A percentile compares a stretch with the other conserved stretches of the same genome.
Evolutionary conservation across 2,329 filamentous ascomycete species (phyloP).

Genomic region (Aspergillus felis): DNA sequence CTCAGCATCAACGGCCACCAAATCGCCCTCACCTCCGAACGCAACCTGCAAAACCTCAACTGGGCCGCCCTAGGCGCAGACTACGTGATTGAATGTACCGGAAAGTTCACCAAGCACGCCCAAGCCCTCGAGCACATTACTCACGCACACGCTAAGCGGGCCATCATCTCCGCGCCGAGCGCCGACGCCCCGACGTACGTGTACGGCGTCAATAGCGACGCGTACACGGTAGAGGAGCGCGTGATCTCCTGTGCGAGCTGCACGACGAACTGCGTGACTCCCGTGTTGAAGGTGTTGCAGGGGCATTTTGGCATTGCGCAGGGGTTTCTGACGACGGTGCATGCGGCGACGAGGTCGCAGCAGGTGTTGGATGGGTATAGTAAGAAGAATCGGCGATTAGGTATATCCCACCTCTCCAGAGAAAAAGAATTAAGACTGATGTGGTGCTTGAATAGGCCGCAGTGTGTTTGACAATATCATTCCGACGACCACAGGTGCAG

Average conservation of each 20-base stretch:
- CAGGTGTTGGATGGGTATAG: constrained; percentile 33
- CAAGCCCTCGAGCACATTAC: constrained; percentile 77
- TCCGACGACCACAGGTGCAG: constrained; percentile 87
- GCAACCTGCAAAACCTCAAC: constrained; percentile 25
- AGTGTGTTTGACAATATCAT: constrained; percentile 96
- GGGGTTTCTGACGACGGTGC: constrained; percentile 30
- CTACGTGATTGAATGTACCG: constrained; percentile 27
- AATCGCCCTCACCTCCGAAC: constrained; percentile 25
- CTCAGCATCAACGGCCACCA: constrained; percentile 42
- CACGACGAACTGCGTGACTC: constrained; percentile 32
- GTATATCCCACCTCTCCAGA: too few species aligned
- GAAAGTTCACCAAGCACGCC: constrained; percentile 70
- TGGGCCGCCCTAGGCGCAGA: constrained; percentile 24
- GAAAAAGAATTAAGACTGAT: too few species aligned
- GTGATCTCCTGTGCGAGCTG: constrained; percentile 31
- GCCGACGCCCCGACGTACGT: constrained; percentile 66
- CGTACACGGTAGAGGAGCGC: constrained; percentile 19
- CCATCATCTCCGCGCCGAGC: constrained; percentile 53
- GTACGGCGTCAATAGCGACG: constrained; percentile 28
- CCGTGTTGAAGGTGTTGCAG: constrained; percentile 29
- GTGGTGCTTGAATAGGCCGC: constrained; percentile 53
- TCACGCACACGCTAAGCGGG: constrained; percentile 86
- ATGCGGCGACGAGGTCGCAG: constrained; percentile 30
- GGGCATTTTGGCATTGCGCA: constrained; percentile 28
- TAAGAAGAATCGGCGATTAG: constrained; percentile 31